Conservation (phyloP, 2,329 filamentous ascomycete species). For the Fusarium newnesense region DNA sequence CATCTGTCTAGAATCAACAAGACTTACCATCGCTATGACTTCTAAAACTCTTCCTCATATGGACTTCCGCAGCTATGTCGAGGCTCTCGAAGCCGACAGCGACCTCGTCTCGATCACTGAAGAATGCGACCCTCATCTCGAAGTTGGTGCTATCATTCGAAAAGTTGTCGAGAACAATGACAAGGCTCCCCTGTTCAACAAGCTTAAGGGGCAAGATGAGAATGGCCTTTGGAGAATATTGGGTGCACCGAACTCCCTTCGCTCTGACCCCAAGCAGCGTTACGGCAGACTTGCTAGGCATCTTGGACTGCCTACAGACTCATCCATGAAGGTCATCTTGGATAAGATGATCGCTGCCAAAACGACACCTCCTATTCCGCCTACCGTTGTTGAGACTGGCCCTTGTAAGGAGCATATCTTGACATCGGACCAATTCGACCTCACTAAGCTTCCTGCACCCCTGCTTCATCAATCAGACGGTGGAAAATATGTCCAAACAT, state of each 20-base stretch:
- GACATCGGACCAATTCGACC: conserved; percentile 31
- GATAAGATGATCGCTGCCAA: conserved; percentile 54
- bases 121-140: conserved; percentile 56
- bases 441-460: conserved; percentile 55
- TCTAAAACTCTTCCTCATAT: conserved; percentile 32
- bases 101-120: conserved; percentile 58
- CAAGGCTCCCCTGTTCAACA: conserved; percentile 63
- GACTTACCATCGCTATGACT: conserved; percentile 8
- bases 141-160: conserved; percentile 59
- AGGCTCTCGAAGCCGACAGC: conserved; percentile 45
- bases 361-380: conserved; percentile 42
- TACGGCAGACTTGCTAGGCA: conserved; percentile 57
- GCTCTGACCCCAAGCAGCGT: conserved; percentile 39
- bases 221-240: conserved; percentile 59
- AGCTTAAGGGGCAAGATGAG: conserved; percentile 54
- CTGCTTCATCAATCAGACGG: conserved; percentile 57
- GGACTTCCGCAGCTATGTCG: conserved; percentile 37
- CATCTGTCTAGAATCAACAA: background rate
- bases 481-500: conserved; percentile 62
- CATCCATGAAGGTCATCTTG: conserved; percentile 49
- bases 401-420: conserved; percentile 33
- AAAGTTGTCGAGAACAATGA: conserved; percentile 57
- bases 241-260: conserved; percentile 53
- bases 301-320: conserved; percentile 49
- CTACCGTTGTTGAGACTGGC: conserved; percentile 46